A percentile compares a stretch with the other conserved stretches of the same genome.
phyloP scores from a whole-genome alignment of 1,284 basidiomycete genomes.

The Meira nashicola region DNA sequence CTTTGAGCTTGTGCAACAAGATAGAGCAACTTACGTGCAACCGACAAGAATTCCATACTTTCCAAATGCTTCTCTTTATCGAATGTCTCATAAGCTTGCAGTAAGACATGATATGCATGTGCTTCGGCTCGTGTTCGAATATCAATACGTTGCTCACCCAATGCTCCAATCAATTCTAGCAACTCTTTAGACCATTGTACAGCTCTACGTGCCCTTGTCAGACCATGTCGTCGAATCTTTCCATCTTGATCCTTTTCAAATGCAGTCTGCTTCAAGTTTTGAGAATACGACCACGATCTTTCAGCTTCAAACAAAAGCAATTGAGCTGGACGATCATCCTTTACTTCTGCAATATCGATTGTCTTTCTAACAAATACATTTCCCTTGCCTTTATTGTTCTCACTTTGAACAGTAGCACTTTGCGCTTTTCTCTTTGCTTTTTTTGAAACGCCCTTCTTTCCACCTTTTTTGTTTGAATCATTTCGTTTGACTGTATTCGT shows the following conservation, averaged over 20 bases:
- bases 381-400: constrained; percentile 63
- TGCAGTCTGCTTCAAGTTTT: constrained; percentile 66
- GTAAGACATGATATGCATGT: constrained; percentile 64
- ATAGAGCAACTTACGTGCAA: constrained; percentile 72
- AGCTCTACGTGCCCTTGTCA: constrained; percentile 75
- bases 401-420: constrained; percentile 36
- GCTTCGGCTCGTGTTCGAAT: constrained; percentile 35
- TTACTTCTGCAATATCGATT: constrained; percentile 32
- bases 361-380: constrained; percentile 65
- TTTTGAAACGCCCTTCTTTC: constrained; percentile 14
- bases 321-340: constrained; percentile 59
- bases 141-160: constrained; percentile 51
- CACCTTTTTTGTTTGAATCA: constrained; percentile 14
- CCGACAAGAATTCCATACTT: constrained; percentile 69
- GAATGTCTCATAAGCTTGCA: constrained; percentile 57
- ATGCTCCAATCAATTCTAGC: constrained; percentile 67
- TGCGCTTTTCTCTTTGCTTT: constrained; percentile 19
- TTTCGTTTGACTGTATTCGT: constrained; percentile 18
- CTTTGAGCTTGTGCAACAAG: constrained; percentile 65
- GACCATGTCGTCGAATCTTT: constrained; percentile 67
- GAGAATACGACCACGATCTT: constrained; percentile 83
- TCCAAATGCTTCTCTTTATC: constrained; percentile 64
- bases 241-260: constrained; percentile 59
- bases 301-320: constrained; percentile 82
- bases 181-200: constrained; percentile 77